Evolutionary conservation across 495 filamentous ascomycete genomes (phyloP), one percentile per base, ranked within the genome.

Genomic region (Evernia prunastri): DNA sequence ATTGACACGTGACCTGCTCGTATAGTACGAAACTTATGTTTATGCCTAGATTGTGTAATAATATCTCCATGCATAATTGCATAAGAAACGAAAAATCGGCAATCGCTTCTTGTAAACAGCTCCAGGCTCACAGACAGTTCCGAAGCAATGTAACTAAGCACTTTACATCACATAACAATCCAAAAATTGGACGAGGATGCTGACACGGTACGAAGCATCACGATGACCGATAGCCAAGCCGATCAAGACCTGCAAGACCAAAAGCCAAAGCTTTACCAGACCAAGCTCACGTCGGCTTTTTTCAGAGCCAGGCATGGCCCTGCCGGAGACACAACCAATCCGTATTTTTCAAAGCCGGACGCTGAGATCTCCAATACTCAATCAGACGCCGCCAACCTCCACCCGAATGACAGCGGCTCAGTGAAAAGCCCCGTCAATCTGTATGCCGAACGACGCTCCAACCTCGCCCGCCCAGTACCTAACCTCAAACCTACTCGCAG

Each of bases 391-490:
- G 53, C 1, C 4, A n/a, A 1, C 6, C 25, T 15, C 18, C 15
- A 6, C 18, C 25, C 23, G 7, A 39, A 42, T 12, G 17, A 20
- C 27, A 17, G 23, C 37, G 47, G 31, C 17, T 39, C 4, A 31
- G 47, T 1, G 27, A n/a, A 20, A 2, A 20, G 23, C 20, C 25
- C 17, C 35, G 18, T 56, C 2, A 37, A 68, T 17, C 59, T 68
- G 10, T 20, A 58, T n/a, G 25, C 66, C n/a, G 47, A 45, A 33
- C 62, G 66, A 13, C 66, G 66, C 47, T 59, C 66, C 36, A 64
- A 68, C 58, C 63, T 65, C 53, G 49, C 56, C 45, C 51, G 39
- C 6, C 31, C 58, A 4, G 35, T 59, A 6, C 59, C 66, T 13
- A 35, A 51, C 7, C 63, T 62, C 36, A 59, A 20, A 18, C 47